Conservation (phyloP, 192 early-diverging fungal species). For the Backusella circina region DNA sequence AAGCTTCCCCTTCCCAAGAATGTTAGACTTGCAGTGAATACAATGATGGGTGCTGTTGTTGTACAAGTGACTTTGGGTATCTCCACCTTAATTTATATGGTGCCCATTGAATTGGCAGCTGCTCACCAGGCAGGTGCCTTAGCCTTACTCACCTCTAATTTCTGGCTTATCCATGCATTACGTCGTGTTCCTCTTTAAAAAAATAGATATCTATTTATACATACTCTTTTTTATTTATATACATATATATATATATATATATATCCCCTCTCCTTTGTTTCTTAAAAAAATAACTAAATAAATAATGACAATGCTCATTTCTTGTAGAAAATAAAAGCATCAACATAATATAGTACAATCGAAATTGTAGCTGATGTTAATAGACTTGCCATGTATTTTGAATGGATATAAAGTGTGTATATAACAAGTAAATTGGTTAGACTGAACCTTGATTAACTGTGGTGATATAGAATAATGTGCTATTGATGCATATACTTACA, state of each 20-base stretch:
- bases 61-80: slow-evolving; percentile 90
- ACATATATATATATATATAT: too few relatives aligned
- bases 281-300: not conserved
- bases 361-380: too few relatives aligned
- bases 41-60: slow-evolving; percentile 68
- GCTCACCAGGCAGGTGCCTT: slow-evolving; percentile 94
- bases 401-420: not conserved
- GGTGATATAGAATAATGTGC: not conserved
- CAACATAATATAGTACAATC: too few relatives aligned
- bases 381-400: not conserved
- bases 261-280: too few relatives aligned
- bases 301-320: not conserved
- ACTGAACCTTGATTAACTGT: too few relatives aligned
- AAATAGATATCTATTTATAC: not conserved
- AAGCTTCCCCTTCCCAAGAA: slow-evolving; percentile 66
- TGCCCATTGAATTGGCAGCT: slow-evolving; percentile 89
- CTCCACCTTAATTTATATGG: slow-evolving; percentile 87
- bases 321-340: not conserved
- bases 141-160: slow-evolving; percentile 74
- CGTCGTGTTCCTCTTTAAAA: slow-evolving; percentile 44
- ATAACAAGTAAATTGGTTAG: too few relatives aligned
- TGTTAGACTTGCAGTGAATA: slow-evolving; percentile 65
- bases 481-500: not conserved
- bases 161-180: slow-evolving; percentile 73
- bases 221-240: not conserved